Evolutionary conservation across 2,329 filamentous ascomycete species (phyloP), one percentile per base, ranked within the genome.

Genomic region (Neurospora sp.): DNA sequence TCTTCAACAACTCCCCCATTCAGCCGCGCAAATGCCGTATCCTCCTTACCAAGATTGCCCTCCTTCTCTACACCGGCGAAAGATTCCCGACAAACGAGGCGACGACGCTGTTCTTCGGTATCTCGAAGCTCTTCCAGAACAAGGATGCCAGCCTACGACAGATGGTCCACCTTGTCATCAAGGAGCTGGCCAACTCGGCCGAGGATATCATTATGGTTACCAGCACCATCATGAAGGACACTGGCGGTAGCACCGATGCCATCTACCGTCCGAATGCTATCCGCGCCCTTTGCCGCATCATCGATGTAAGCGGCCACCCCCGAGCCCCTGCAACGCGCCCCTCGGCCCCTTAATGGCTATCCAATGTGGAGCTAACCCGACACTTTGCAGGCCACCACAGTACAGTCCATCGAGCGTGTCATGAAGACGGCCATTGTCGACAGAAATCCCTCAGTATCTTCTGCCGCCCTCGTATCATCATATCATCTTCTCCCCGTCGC

Each of bases 151-250:
- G 93, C 77, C 86, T 99, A 79, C 93, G 96, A 78, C 96, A 99
- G 85, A 97, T 98, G 94, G 95, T 99, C 68, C 97, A 98, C 83
- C 87, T 98, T 75, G 90, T 97, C 79, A 92, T 98, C 84, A 99
- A 98, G 88, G 96, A 99, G 87, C 86, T 99, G 77, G 93, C 95
- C 75, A 89, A 90, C 81, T 97, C 93, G 33, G 96, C 96, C 71
- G 93, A 98, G 84, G 96, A 99, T 86, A 96, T 97, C 74, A 99
- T 99, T 80, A 98, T 99, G 96, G 96, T 97, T 72, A 99, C 96
- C 19, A 97, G 93, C 82, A 97, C 95, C 76, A 97, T 99, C 76
- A 99, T 98, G 96, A 99, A 99, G 85, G 96, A 99, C 81, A 97
- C 95, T 11, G 93, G 94, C 68, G 93, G 96, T 73, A 92, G 94